Evolutionary conservation across 2,329 filamentous ascomycete genomes (phyloP).

Genomic region (Scytalidium lignicola): DNA sequence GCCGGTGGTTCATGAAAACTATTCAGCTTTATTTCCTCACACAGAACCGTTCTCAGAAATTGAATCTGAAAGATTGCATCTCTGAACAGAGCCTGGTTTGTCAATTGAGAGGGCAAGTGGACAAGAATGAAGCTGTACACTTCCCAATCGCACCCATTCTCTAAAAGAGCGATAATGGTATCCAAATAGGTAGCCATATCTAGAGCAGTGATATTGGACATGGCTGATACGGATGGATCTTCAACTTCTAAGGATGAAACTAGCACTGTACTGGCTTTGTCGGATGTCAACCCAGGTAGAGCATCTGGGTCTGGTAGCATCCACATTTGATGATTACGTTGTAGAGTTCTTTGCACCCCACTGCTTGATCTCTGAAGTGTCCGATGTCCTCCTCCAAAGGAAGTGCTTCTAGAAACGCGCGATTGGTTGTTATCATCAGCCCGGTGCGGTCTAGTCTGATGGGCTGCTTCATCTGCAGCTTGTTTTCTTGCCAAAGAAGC

Average conservation of each 20-base stretch:
- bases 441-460: slow-evolving; percentile 29
- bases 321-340: slow-evolving; percentile 51
- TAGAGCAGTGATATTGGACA: slow-evolving; percentile 10
- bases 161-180: slow-evolving; percentile 66
- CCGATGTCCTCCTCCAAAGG: slow-evolving; percentile 28
- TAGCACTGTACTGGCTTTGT: slow-evolving; percentile 27
- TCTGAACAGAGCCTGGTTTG: slow-evolving; percentile 81
- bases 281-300: slow-evolving; percentile 39
- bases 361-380: slow-evolving; percentile 26
- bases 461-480: slow-evolving; percentile 33
- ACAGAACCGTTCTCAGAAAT: slow-evolving; percentile 68
- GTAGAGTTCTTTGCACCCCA: slow-evolving; percentile 21
- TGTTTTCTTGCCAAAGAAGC: slow-evolving; percentile 43
- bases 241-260: slow-evolving; percentile 17
- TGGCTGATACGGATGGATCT: not conserved
- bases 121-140: slow-evolving; percentile 86
- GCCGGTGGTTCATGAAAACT: slow-evolving; percentile 76
- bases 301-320: slow-evolving; percentile 51
- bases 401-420: slow-evolving; percentile 26
- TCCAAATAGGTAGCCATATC: slow-evolving; percentile 60
- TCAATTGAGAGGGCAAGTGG: slow-evolving; percentile 80
- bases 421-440: slow-evolving; percentile 29
- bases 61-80: slow-evolving; percentile 70
- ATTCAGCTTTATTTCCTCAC: slow-evolving; percentile 74
- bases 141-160: slow-evolving; percentile 79